Evolutionary conservation across 2,329 filamentous ascomycete genomes (phyloP).

Genomic region (Cytospora leucostoma): DNA sequence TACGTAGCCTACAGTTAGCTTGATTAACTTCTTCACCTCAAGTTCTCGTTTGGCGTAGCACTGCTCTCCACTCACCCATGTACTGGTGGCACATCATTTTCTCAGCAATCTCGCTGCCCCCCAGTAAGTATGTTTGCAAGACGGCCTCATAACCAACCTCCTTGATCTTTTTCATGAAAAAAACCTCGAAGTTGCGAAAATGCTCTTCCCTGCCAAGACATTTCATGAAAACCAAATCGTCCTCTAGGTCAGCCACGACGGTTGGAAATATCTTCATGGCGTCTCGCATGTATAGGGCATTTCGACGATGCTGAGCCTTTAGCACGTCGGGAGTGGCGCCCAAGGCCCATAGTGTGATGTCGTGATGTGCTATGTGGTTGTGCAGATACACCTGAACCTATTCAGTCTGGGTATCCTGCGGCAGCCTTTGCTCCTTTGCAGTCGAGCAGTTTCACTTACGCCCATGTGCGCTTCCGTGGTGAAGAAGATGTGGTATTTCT

Average conservation of each 20-base stretch:
- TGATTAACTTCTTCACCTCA: background rate
- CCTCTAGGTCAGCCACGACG: conserved; percentile 8
- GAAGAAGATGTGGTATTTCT: conserved; percentile 18
- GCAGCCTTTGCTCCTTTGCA: background rate
- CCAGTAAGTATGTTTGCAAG: conserved; percentile 10
- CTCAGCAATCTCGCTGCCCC: conserved; percentile 2
- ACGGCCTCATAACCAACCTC: conserved; percentile 9
- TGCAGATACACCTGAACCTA: conserved; percentile 10
- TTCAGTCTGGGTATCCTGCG: conserved; percentile 1
- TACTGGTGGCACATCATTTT: conserved; percentile 8
- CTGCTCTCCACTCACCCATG: conserved; percentile 1
- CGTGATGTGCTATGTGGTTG: conserved; percentile 16
- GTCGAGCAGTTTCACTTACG: background rate
- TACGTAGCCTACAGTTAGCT: conserved; percentile 3
- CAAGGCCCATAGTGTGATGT: conserved; percentile 13
- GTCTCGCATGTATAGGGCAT: conserved; percentile 9
- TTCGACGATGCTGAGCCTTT: conserved; percentile 10
- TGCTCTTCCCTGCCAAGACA: conserved; percentile 17
- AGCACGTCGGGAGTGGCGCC: conserved; percentile 8
- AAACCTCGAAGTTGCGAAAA: conserved; percentile 13
- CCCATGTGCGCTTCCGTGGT: conserved; percentile 17
- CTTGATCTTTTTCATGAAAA: conserved; percentile 12
- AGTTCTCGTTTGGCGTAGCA: background rate
- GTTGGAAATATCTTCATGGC: conserved; percentile 7
- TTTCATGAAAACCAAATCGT: conserved; percentile 7